These are phyloP conservation scores for Santalum album DNA, from an alignment of 164 flowering plant genomes.

Conservation along the genomic window DNA sequence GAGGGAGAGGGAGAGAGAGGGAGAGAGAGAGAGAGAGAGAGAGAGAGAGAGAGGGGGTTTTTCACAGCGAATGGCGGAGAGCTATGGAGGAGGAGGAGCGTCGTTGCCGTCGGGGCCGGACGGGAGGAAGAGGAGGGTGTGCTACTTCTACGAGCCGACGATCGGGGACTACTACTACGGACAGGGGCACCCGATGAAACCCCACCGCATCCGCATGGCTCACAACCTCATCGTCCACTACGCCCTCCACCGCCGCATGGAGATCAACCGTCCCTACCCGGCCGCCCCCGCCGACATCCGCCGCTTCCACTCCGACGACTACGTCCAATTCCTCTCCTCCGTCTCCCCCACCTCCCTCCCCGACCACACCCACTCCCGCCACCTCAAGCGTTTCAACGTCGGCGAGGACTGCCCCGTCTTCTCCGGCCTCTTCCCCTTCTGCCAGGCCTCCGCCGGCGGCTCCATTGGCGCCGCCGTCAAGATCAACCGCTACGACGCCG, in stretches of 20 bases:
- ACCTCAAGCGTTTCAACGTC: slow-evolving; percentile 4
- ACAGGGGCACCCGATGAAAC: slow-evolving; percentile 49
- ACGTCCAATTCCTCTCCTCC: slow-evolving; percentile 5
- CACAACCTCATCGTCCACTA: slow-evolving; percentile 5
- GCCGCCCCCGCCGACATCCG: slow-evolving; percentile 4
- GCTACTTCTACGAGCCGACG: slow-evolving; percentile 44
- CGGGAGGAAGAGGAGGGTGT: slow-evolving; percentile 33
- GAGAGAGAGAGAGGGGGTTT: background rate
- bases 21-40: background rate
- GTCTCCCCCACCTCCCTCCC: slow-evolving; percentile 3
- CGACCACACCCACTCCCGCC: slow-evolving; percentile 4
- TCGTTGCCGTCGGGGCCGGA: slow-evolving; percentile 35
- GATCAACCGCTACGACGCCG: slow-evolving; percentile 1
- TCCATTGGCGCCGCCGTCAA: slow-evolving; percentile 6
- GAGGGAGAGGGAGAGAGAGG: no score
- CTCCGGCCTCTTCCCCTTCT: slow-evolving; percentile 6
- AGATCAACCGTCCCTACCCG: slow-evolving; percentile 6
- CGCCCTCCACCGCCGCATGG: slow-evolving; percentile 8
- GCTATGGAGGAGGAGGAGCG: slow-evolving; percentile 1
- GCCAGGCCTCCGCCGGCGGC: slow-evolving; percentile 5
- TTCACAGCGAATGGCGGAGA: no score
- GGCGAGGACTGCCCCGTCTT: slow-evolving; percentile 6
- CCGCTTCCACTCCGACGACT: slow-evolving; percentile 6
- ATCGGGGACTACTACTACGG: slow-evolving; percentile 45
- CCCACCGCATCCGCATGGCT: slow-evolving; percentile 33